Conservation (phyloP, 495 filamentous ascomycete species). For the Diplogelasinospora grovesii region DNA sequence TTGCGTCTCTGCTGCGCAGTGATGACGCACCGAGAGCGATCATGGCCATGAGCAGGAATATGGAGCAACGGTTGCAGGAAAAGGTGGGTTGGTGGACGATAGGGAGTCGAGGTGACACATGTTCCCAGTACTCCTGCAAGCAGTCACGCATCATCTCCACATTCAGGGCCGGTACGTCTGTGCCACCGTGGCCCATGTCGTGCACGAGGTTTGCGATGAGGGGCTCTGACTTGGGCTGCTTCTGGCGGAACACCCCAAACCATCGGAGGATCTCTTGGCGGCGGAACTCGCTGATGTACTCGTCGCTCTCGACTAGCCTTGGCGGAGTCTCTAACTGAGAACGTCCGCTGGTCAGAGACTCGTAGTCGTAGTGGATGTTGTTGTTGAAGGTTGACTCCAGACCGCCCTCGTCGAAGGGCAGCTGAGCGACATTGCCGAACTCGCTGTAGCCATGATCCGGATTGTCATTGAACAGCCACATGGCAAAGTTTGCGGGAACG, state of each 20-base stretch:
- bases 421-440: constrained; percentile 30
- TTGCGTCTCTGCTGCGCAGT: constrained; percentile 67
- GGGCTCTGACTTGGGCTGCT: constrained; percentile 62
- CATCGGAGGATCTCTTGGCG: constrained; percentile 70
- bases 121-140: constrained; percentile 85
- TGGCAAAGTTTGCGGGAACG: constrained; percentile 42
- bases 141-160: constrained; percentile 89
- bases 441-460: constrained; percentile 35
- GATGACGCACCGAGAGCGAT: constrained; percentile 89
- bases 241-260: constrained; percentile 70
- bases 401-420: constrained; percentile 45
- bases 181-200: constrained; percentile 58
- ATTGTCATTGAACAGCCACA: constrained; percentile 48
- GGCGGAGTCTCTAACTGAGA: constrained; percentile 68
- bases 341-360: constrained; percentile 52
- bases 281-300: constrained; percentile 77
- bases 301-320: constrained; percentile 64
- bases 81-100: constrained; percentile 94
- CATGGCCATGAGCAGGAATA: constrained; percentile 76
- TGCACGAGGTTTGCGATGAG: constrained; percentile 67
- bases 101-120: constrained; percentile 87
- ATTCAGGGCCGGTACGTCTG: constrained; percentile 66
- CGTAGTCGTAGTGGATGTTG: constrained; percentile 46
- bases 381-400: constrained; percentile 45
- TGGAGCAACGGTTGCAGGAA: constrained; percentile 69